Percentiles rank a stretch among this genome's conserved stretches.
Conservation (phyloP, 1,284 basidiomycete genomes). For the Trichosporon faecale region DNA sequence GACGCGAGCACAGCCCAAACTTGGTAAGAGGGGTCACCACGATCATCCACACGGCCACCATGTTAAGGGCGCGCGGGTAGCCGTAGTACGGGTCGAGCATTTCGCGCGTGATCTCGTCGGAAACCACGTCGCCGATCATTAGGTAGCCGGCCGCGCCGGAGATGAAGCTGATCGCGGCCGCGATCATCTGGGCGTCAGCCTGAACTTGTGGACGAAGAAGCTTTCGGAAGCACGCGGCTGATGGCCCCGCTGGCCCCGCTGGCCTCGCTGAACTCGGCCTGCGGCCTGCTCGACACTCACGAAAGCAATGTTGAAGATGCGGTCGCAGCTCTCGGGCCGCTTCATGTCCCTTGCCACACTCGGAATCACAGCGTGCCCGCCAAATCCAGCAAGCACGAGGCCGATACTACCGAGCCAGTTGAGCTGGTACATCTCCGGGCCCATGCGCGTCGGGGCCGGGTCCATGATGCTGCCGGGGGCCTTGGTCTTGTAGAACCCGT, state of each 20-base stretch:
- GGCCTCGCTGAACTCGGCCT: too few species aligned
- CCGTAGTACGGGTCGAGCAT: conserved; percentile 67
- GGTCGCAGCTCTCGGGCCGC: conserved; percentile 73
- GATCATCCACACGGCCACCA: conserved; percentile 80
- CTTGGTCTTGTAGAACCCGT: conserved; percentile 75
- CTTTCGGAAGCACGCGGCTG: too few species aligned
- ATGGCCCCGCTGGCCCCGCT: too few species aligned
- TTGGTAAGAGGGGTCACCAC: conserved; percentile 85
- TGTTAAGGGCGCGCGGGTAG: conserved; percentile 71
- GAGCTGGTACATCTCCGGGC: conserved; percentile 58
- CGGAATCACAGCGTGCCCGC: conserved; percentile 90
- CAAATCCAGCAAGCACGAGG: conserved; percentile 94
- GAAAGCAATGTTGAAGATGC: conserved; percentile 53
- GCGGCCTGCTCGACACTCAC: conserved; percentile 25
- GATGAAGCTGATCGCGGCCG: conserved; percentile 72
- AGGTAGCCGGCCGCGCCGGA: conserved; percentile 84
- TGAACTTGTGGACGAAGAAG: too few species aligned
- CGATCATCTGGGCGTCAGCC: conserved; percentile 36
- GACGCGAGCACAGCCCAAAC: conserved; percentile 79
- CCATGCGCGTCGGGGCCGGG: conserved; percentile 67
- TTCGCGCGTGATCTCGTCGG: conserved; percentile 87
- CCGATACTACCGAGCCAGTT: conserved; percentile 62
- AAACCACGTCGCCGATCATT: conserved; percentile 82
- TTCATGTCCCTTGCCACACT: conserved; percentile 86
- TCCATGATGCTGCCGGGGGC: conserved; percentile 77